Base-by-base conservation (phyloP, 257 asterid species). In the Jacaranda mimosifolia region DNA sequence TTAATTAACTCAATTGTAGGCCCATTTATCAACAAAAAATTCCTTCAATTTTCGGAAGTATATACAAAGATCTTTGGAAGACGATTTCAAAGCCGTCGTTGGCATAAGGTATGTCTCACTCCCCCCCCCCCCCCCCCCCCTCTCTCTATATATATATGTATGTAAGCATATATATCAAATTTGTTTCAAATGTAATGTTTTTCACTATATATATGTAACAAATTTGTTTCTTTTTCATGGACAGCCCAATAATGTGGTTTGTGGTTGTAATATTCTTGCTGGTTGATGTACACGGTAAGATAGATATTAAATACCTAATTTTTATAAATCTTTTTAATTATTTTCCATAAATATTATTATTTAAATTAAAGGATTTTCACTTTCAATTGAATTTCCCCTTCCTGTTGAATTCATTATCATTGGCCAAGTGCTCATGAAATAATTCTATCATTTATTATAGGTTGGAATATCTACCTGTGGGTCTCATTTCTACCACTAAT, bases 231-330 rank as follows among this genome's bases (percentile, higher is more conserved):
- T 26, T 26, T 63, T 74, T 4, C 14, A 32, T 79, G n/a, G 65
- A 58, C 94, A 93, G 98, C 84, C 97, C 98, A 26, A 17, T 82
- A 62, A 88, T 89, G 96, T 91, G 98, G 98, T 55, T 93, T 32
- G 6, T 89, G 51, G 97, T 85, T 45, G 97, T 89, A 32, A 64
- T 91, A 83, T 93, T 93, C 85, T 72, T 93, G 90, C 84, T 93
- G 52, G 82, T 88, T 66, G 98, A 91, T 56, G 96, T 93, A 7
- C 97, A 93, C 72, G 98, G 97, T 93, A 85, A 82, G 83, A 56
- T 17, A 19, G 9, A 42, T 49, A 11, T 13, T 10, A 11, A 49
- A 3, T 49, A 11, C 0, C 15, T 4, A 10, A 10, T 49, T 49
- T 49, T 49, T n/a, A 14, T 11, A 49, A 21, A 40, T 52, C 1